A percentile compares a stretch with the other conserved stretches of the same genome.
Evolutionary conservation across 164 flowering plant species (phyloP).

Genomic region (Vitis rupestris): DNA sequence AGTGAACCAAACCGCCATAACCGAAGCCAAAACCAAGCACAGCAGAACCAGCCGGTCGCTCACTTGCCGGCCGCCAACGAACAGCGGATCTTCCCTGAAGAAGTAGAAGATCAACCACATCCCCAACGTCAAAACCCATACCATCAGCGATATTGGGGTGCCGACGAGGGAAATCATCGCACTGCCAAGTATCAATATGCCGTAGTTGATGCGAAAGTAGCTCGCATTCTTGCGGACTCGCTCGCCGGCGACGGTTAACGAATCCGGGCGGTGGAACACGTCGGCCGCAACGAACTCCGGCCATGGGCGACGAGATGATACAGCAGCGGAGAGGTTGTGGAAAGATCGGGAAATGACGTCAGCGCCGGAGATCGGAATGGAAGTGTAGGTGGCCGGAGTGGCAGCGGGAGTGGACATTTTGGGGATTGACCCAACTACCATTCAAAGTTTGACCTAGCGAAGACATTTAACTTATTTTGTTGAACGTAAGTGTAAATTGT

Average conservation of each 20-base stretch:
- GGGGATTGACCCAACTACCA: too few relatives aligned
- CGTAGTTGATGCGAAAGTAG: conserved; percentile 35
- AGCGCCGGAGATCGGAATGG: conserved; percentile 41
- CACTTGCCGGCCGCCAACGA: conserved; percentile 29
- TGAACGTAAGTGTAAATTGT: too few relatives aligned
- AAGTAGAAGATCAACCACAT: conserved; percentile 38
- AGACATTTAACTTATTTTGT: too few relatives aligned
- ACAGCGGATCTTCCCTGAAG: conserved; percentile 45
- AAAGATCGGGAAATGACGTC: conserved; percentile 42
- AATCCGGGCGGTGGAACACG: conserved; percentile 23
- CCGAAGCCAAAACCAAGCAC: conserved; percentile 13
- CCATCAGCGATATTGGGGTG: conserved; percentile 24
- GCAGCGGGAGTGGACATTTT: conserved; percentile 10
- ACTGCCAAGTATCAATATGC: conserved; percentile 14
- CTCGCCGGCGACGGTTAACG: conserved; percentile 17
- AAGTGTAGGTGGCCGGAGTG: conserved; percentile 32
- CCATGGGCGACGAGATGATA: conserved; percentile 50
- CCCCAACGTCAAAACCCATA: conserved; percentile 10
- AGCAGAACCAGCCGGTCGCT: conserved; percentile 26
- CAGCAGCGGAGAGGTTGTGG: conserved; percentile 32
- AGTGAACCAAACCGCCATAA: conserved; percentile 20
- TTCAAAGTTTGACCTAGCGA: too few relatives aligned
- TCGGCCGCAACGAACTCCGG: conserved; percentile 32
- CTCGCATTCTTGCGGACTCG: conserved; percentile 26
- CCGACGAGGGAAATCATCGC: conserved; percentile 21